Base-by-base conservation (phyloP, 352 stramenopile species). In the Aphanomyces cochlioides region DNA sequence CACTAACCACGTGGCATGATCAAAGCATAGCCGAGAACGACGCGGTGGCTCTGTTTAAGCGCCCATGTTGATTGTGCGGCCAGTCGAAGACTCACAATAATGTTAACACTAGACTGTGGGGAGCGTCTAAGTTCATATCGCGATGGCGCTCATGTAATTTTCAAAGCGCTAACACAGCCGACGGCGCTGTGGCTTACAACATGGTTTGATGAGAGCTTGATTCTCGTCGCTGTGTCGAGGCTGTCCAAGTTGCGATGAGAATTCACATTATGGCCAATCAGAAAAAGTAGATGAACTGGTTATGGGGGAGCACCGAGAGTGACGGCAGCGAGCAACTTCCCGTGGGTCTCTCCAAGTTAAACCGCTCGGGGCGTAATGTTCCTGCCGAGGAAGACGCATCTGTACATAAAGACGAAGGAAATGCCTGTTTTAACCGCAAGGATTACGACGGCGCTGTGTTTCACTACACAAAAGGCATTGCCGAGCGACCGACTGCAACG, bases 391-490 rank as follows among this genome's bases (percentile, higher is more conserved):
- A 83, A 47, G 85, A 93, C 59, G 84, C 81, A 50, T 93, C 85
- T 47, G 73, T 60, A 71, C 76, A 90, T 69, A 92, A 92, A 69
- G 80, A 77, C 17, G 77, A 73, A 37, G 85, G 85, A 13, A 93
- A 93, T 56, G 83, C 81, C 17, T 75, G 78, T 34, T 93, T 92
- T 43, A 82, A 84, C 48, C 66, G 66, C 34, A 80, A 82, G 53
- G 75, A 90, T 36, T 93, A 78, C 63, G 76, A 78, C 36, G 77
- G 56, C 7, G 85, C 85, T 0, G 74, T 82, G 37, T 68, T 40
- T 63, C 84, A 92, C 72, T 93, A 92, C 71, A 84, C 85, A 21
- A 43, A 77, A 0, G 85, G 85, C 15, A 84, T 93, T 50, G 80
- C 73, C 5, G 69, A 72, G 13, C 66, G 75, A 37, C 76, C 85